Percentiles rank a stretch among this genome's conserved stretches.
Evolutionary conservation across 1,284 basidiomycete species (phyloP).

Genomic region (Trametes versicolor): DNA sequence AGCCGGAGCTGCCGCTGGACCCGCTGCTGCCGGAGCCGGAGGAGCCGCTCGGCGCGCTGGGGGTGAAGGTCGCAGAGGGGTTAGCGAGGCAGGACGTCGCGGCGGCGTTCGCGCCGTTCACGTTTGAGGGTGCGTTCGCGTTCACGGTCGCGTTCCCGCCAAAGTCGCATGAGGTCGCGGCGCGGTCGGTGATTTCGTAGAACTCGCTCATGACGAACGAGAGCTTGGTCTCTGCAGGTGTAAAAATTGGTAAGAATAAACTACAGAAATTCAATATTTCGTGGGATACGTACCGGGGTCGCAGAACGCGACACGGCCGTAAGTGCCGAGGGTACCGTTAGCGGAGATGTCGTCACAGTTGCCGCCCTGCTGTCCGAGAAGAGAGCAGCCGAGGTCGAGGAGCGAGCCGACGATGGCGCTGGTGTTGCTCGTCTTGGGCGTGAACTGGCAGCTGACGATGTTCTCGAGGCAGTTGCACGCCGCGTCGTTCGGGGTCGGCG

Average conservation of each 20-base stretch:
- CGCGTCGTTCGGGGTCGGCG: slow-evolving; percentile 83
- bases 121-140: slow-evolving; percentile 59
- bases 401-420: slow-evolving; percentile 76
- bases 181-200: slow-evolving; percentile 72
- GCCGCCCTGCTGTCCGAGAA: slow-evolving; percentile 69
- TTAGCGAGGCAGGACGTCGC: slow-evolving; percentile 78
- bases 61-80: slow-evolving; percentile 75
- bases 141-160: slow-evolving; percentile 86
- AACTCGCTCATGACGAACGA: slow-evolving; percentile 87
- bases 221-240: slow-evolving; percentile 69
- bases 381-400: slow-evolving; percentile 74
- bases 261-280: neutral
- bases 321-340: slow-evolving; percentile 78
- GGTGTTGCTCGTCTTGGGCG: slow-evolving; percentile 67
- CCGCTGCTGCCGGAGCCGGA: slow-evolving; percentile 35
- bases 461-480: slow-evolving; percentile 83
- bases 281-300: slow-evolving; percentile 65
- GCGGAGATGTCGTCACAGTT: slow-evolving; percentile 77
- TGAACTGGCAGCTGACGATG: slow-evolving; percentile 79
- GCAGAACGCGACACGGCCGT: slow-evolving; percentile 81
- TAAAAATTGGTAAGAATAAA: neutral
- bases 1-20: slow-evolving; percentile 36
- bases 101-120: slow-evolving; percentile 65
- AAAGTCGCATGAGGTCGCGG: slow-evolving; percentile 77
- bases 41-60: slow-evolving; percentile 56